Conservation (phyloP, 164 flowering plant species). For the Sextonia rubra region DNA sequence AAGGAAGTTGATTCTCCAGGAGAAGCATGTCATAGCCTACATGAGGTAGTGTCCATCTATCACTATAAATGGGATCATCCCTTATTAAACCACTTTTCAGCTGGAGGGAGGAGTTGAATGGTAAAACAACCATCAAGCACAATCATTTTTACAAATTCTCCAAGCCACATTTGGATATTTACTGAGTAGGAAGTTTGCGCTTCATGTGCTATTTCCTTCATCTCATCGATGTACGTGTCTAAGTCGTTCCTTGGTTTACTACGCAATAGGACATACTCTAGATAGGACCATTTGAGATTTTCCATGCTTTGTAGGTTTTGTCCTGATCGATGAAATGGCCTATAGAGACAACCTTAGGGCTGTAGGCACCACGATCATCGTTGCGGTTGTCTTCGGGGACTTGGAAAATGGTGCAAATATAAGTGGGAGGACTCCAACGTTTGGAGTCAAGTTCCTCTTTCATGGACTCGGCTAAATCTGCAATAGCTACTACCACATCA, state of each 20-base stretch:
- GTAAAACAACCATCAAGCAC: slow-evolving; percentile 3
- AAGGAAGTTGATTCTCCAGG: slow-evolving; percentile 9
- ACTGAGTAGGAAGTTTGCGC: slow-evolving; percentile 5
- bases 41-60: not conserved
- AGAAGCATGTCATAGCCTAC: not conserved
- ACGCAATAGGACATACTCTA: not conserved
- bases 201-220: not conserved
- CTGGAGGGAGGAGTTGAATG: not conserved
- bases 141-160: not conserved
- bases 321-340: not conserved
- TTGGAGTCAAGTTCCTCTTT: not conserved
- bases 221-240: not conserved
- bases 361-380: not conserved
- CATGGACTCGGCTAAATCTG: not conserved
- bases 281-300: not conserved
- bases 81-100: no score
- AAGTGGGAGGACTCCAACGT: not conserved
- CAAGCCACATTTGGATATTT: not conserved
- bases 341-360: not conserved
- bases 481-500: no score
- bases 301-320: not conserved
- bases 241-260: not conserved
- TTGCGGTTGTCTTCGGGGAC: slow-evolving; percentile 9
- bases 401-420: slow-evolving; percentile 7
- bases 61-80: not conserved